Conservation (phyloP, 2,329 filamentous ascomycete genomes). For the Colletotrichum kahawae region DNA sequence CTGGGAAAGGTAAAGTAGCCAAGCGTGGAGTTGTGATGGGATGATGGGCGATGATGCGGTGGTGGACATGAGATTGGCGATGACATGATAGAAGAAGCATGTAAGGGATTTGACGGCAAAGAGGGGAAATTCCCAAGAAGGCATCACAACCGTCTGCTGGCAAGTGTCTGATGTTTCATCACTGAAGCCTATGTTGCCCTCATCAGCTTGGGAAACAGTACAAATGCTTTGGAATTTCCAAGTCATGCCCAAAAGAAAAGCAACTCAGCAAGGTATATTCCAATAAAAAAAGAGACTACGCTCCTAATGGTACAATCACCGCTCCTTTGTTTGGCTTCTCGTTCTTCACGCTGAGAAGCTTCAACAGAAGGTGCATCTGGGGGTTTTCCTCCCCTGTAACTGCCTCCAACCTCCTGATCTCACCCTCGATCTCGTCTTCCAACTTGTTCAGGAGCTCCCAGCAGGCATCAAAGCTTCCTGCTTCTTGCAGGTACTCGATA, state of each 20-base stretch:
- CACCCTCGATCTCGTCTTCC: neutral
- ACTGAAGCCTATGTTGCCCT: too few relatives aligned
- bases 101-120: neutral
- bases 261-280: neutral
- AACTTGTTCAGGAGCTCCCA: neutral
- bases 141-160: too few relatives aligned
- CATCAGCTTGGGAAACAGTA: neutral
- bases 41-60: neutral
- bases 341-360: neutral
- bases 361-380: neutral
- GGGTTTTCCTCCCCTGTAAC: neutral
- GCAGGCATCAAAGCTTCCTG: neutral
- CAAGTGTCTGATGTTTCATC: too few relatives aligned
- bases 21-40: neutral
- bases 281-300: neutral
- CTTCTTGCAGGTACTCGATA: neutral
- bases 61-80: neutral
- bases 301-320: neutral
- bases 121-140: too few relatives aligned
- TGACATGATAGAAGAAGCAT: neutral
- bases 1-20: neutral
- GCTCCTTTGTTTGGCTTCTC: neutral
- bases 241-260: neutral
- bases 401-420: neutral
- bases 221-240: neutral